Evolutionary conservation across 2,329 filamentous ascomycete genomes (phyloP).

Genomic region (Atkinsonella texensis): DNA sequence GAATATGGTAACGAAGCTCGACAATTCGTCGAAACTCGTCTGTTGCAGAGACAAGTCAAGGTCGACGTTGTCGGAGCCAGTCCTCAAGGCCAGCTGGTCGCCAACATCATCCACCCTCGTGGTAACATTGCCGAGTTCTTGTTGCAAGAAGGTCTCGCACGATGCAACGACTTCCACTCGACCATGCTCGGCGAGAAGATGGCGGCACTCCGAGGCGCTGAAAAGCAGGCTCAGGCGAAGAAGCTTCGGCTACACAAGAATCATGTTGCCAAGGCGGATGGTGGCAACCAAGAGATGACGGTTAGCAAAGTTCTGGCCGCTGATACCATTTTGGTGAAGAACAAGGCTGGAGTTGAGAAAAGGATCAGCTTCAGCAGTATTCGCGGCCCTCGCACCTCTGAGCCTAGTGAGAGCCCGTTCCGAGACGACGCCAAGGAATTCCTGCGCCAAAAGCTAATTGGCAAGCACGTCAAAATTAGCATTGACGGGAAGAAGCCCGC

Average conservation of each 20-base stretch:
- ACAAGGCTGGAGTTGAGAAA: slow-evolving; percentile 76
- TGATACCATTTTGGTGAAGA: slow-evolving; percentile 78
- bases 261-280: slow-evolving; percentile 58
- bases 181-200: slow-evolving; percentile 84
- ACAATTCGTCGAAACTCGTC: slow-evolving; percentile 70
- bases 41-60: slow-evolving; percentile 78
- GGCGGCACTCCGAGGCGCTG: slow-evolving; percentile 71
- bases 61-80: slow-evolving; percentile 76
- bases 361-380: slow-evolving; percentile 87
- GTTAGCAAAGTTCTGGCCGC: slow-evolving; percentile 80
- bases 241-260: slow-evolving; percentile 73
- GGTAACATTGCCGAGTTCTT: slow-evolving; percentile 91
- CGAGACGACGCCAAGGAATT: slow-evolving; percentile 93
- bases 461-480: slow-evolving; percentile 83
- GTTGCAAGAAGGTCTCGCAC: slow-evolving; percentile 76
- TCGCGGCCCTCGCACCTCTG: slow-evolving; percentile 79
- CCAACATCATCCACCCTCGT: slow-evolving; percentile 71
- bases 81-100: slow-evolving; percentile 85
- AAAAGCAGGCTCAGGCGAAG: slow-evolving; percentile 69
- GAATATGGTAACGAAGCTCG: slow-evolving; percentile 83
- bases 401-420: slow-evolving; percentile 80
- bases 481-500: slow-evolving; percentile 87
- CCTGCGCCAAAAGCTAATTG: slow-evolving; percentile 83
- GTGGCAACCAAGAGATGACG: slow-evolving; percentile 61
- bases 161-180: slow-evolving; percentile 93